Evolutionary conservation across 1,139 yeast genomes (phyloP).

Genomic region (Debaryomycetaceae sp.): DNA sequence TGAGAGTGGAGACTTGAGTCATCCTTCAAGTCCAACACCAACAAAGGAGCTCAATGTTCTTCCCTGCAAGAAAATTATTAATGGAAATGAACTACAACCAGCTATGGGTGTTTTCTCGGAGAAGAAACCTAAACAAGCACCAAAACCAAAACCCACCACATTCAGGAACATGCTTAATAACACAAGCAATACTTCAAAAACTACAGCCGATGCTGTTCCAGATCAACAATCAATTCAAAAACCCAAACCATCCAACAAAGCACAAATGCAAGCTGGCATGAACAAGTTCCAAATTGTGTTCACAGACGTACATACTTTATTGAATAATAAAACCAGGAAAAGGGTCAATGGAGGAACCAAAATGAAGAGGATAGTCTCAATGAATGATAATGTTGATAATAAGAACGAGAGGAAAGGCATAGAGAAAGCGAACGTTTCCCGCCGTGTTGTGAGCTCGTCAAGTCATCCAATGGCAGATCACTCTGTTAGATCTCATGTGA

Average conservation of each 20-base stretch:
- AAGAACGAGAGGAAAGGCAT: background rate
- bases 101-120: constrained; percentile 46
- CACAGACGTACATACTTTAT: constrained; percentile 46
- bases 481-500: background rate
- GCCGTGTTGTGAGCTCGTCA: constrained; percentile 5
- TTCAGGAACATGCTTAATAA: constrained; percentile 11
- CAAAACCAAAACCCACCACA: constrained; percentile 8
- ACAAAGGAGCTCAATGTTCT: constrained; percentile 18
- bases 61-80: constrained; percentile 4
- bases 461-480: constrained; percentile 6
- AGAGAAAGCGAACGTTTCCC: background rate
- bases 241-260: constrained; percentile 13
- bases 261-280: constrained; percentile 45
- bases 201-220: constrained; percentile 1
- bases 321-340: constrained; percentile 34
- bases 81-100: constrained; percentile 23
- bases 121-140: constrained; percentile 12
- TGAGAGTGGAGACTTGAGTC: constrained; percentile 6
- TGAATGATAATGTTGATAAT: background rate
- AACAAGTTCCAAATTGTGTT: constrained; percentile 53
- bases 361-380: constrained; percentile 3
- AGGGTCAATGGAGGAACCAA: constrained; percentile 9
- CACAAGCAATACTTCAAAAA: background rate
- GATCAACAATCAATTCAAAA: background rate
- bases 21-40: constrained; percentile 44